Conservation (phyloP, 495 filamentous ascomycete species). For the Neurospora sp. region DNA sequence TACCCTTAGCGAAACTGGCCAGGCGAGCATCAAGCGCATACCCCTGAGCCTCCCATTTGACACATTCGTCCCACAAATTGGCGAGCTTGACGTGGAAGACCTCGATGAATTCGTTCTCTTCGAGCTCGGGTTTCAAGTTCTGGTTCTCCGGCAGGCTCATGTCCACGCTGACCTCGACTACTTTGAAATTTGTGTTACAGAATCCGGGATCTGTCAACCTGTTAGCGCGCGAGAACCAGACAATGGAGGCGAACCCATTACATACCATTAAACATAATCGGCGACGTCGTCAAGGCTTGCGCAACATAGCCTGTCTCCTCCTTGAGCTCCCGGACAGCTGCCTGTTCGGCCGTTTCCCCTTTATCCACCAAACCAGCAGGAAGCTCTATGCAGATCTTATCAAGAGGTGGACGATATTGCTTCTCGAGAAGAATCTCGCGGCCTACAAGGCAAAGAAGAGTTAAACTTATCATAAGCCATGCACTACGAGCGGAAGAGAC, state of each 20-base stretch:
- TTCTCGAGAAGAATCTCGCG: constrained; percentile 76
- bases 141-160: constrained; percentile 58
- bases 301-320: constrained; percentile 93
- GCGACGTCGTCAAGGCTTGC: constrained; percentile 52
- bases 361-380: constrained; percentile 82
- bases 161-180: constrained; percentile 76
- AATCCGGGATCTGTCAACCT: constrained; percentile 51
- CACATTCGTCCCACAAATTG: constrained; percentile 56
- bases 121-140: constrained; percentile 59
- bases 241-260: neutral
- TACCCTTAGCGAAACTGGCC: constrained; percentile 74
- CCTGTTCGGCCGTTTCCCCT: constrained; percentile 65
- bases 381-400: constrained; percentile 65
- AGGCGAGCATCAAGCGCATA: constrained; percentile 81
- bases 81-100: constrained; percentile 62
- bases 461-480: neutral
- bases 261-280: constrained; percentile 78
- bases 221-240: neutral
- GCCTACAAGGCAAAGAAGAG: constrained; percentile 20
- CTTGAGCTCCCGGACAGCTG: constrained; percentile 78
- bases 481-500: neutral
- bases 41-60: constrained; percentile 58
- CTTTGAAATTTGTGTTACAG: constrained; percentile 78
- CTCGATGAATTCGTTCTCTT: constrained; percentile 88
- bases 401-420: constrained; percentile 78